Conservation (phyloP, 176 grass and related monocot genomes). For the Ananas comosus region DNA sequence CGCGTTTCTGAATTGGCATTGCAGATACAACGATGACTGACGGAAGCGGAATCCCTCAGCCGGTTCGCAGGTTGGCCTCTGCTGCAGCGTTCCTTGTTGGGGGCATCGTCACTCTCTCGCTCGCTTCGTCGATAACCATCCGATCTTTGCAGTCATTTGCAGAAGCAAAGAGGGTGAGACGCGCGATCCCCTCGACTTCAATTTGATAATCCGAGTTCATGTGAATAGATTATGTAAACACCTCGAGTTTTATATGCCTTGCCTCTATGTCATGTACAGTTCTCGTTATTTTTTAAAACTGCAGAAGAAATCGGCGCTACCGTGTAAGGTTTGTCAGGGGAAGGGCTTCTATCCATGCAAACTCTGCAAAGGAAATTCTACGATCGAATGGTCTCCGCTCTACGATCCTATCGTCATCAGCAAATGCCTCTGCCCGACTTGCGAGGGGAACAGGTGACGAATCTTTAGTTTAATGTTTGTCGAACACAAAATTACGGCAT, state of each 20-base stretch:
- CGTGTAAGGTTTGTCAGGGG: slow-evolving; percentile 66
- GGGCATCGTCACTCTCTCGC: slow-evolving; percentile 46
- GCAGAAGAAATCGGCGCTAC: slow-evolving; percentile 56
- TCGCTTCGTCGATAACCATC: slow-evolving; percentile 44
- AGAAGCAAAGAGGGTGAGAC: slow-evolving; percentile 54
- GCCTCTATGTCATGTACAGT: background rate
- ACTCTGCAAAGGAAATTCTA: slow-evolving; percentile 56
- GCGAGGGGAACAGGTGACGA: slow-evolving; percentile 61
- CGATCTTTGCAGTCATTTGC: slow-evolving; percentile 55
- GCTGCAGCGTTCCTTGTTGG: slow-evolving; percentile 44
- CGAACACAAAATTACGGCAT: background rate
- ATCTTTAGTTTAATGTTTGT: slow-evolving; percentile 6
- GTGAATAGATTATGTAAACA: too few species aligned
- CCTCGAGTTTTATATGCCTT: background rate
- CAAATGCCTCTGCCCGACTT: slow-evolving; percentile 88
- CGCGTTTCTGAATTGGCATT: background rate
- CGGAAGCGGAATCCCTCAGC: slow-evolving; percentile 32
- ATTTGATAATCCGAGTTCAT: too few species aligned
- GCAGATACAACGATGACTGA: slow-evolving; percentile 9
- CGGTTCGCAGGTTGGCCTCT: slow-evolving; percentile 39
- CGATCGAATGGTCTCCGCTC: slow-evolving; percentile 81
- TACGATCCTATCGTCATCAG: slow-evolving; percentile 80
- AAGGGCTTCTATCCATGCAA: slow-evolving; percentile 78
- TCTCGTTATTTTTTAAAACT: background rate
- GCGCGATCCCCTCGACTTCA: too few species aligned